These are phyloP conservation scores for Schizonepeta tenuifolia DNA, from an alignment of 257 asterid species.

Conservation along the genomic window DNA sequence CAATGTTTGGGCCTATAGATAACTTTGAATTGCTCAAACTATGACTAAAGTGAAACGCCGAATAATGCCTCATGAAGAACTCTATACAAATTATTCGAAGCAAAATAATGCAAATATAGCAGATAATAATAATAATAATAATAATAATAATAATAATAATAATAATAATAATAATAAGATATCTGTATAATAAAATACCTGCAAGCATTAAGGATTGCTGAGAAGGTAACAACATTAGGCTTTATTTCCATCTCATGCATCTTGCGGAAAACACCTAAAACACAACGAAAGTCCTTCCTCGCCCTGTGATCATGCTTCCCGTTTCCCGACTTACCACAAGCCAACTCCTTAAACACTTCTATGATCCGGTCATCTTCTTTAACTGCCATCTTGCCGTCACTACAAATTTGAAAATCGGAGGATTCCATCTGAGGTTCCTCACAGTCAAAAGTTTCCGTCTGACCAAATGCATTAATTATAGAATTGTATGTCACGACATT, in stretches of 20 bases:
- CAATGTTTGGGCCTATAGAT: background rate
- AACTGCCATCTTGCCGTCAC: slow-evolving; percentile 34
- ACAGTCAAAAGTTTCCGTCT: slow-evolving; percentile 43
- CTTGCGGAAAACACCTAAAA: slow-evolving; percentile 74
- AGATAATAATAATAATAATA: no score
- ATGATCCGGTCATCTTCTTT: slow-evolving; percentile 57
- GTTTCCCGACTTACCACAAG: slow-evolving; percentile 48
- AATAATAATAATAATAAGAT: background rate
- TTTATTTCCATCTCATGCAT: slow-evolving; percentile 93
- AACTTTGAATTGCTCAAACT: slow-evolving; percentile 4
- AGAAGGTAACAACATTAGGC: slow-evolving; percentile 96
- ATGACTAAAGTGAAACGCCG: background rate
- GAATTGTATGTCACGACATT: slow-evolving; percentile 96
- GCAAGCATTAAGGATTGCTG: slow-evolving; percentile 95
- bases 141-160: no score
- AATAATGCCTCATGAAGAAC: background rate
- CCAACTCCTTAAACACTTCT: slow-evolving; percentile 69
- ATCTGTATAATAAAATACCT: slow-evolving; percentile 45
- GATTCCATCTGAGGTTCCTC: slow-evolving; percentile 46
- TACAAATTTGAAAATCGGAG: slow-evolving; percentile 31
- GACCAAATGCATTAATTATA: slow-evolving; percentile 89
- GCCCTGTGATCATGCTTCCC: slow-evolving; percentile 44
- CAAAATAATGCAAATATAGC: slow-evolving; percentile 9
- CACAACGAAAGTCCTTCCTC: slow-evolving; percentile 64
- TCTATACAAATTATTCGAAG: background rate